Evolutionary conservation across 208 protist genomes (phyloP), one percentile per base, ranked within the genome.

Genomic region (Trypanosoma avium): DNA sequence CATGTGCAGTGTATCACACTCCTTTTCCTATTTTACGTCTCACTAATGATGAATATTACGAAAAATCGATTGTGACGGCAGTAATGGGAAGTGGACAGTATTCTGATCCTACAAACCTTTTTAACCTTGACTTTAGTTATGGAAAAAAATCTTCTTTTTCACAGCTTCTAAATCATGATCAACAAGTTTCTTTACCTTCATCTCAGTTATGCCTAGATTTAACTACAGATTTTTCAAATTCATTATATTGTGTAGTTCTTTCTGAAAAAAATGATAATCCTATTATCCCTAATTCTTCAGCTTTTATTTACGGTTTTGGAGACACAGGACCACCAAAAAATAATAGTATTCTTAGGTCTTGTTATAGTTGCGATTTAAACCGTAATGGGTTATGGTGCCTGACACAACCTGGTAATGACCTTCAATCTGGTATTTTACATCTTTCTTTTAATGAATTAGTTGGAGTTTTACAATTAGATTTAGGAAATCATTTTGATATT

Each of bases 341-440:
- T 32, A 30, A 47, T 27, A 40, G 24, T 17, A 57, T 26, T 26
- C 30, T 67, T 27, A 47, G n/a, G 1, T n/a, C 6, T 33, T 67
- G 49, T 35, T 9, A 59, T 24, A 42, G 49, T 24, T 67, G 50
- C 35, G 48, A 19, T 30, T 57, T 67, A 38, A 26, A 59, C 27
- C 50, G 27, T 32, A 40, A 38, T 52, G 49, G 49, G 52, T 50
- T 67, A 21, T 67, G 61, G 61, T 67, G 61, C 48, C 27, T 67
- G 6, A 59, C 61, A 21, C 48, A 52, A 40, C 19, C 38, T 29
- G 38, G 52, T n/a, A 0, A 22, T 13, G n/a, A 19, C 4, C 0
- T 26, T 59, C 8, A 59, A 17, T 3, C 35, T 13, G 35, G 38
- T 50, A n/a, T 67, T 30, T 42, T 48, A 38, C 22, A 26, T 59